Evolutionary conservation across 2,329 filamentous ascomycete genomes (phyloP).

Genomic region (Colletotrichum eremochloae): DNA sequence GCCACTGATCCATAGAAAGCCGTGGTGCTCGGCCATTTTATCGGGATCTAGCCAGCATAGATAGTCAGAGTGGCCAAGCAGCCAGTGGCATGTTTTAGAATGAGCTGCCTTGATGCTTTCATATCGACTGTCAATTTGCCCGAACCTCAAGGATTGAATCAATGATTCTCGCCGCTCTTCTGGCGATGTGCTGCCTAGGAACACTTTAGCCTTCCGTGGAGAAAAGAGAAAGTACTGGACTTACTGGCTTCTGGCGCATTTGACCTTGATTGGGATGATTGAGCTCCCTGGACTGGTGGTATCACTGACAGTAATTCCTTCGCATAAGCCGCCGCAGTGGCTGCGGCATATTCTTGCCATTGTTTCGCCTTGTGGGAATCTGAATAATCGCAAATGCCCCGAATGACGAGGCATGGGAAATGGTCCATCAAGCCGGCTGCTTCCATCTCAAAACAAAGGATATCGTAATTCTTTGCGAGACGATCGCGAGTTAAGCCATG

Average conservation of each 20-base stretch:
- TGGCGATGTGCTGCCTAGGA: too few relatives aligned
- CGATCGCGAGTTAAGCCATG: conserved; percentile 45
- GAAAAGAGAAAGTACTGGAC: too few relatives aligned
- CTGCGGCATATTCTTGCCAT: conserved; percentile 53
- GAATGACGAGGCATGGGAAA: conserved; percentile 51
- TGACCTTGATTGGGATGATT: too few relatives aligned
- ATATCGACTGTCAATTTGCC: background rate
- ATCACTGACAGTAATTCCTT: conserved; percentile 1
- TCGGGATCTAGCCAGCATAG: background rate
- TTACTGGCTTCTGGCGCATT: too few relatives aligned
- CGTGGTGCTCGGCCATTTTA: background rate
- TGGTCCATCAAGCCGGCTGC: background rate
- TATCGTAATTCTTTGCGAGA: background rate
- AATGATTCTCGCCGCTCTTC: background rate
- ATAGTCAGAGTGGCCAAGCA: background rate
- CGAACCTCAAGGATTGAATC: background rate
- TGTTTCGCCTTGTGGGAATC: conserved; percentile 53
- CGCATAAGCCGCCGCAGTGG: conserved; percentile 47
- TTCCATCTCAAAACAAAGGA: background rate
- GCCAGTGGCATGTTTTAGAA: background rate
- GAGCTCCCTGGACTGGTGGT: background rate
- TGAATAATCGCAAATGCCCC: conserved; percentile 54
- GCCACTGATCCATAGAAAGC: background rate
- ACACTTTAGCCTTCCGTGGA: too few relatives aligned
- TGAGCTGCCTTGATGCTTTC: background rate